Evolutionary conservation across 352 stramenopile species (phyloP), one percentile per base, ranked within the genome.

Genomic region (Phytophthora cactorum): DNA sequence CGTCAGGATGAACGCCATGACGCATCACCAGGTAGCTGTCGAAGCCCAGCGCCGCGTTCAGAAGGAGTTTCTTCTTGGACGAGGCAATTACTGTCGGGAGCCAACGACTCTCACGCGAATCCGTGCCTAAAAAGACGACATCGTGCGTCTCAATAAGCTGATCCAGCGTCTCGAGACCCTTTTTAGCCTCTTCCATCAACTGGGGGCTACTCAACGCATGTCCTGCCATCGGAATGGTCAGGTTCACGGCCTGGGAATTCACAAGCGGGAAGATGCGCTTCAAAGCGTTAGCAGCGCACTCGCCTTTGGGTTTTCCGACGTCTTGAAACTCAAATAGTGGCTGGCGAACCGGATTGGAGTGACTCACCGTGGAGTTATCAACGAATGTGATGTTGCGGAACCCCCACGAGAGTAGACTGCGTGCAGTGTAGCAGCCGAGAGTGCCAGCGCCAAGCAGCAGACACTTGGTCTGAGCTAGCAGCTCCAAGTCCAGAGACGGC

Each of bases 201-300:
- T 86, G 70, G 0, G 61, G 39, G 34, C 76, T 96, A 46, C 79
- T 93, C 3, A 96, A 61, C 8, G 84, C 75, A 72, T 99, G 98
- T 1, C 97, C 98, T 1, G 98, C 98, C 98, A 99, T 99, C 15
- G 98, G 98, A 71, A 99, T 99, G 9, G 88, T 97, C 36, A 99
- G 66, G n/a, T 96, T 68, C 31, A 98, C 80, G 1, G 91, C 95
- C 36, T 88, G 68, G 1, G 85, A 82, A 8, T 97, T 78, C 6
- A 99, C 90, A 32, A 98, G 86, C 6, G 97, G 96, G 43, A 95
- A 97, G 46, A 99, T 98, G 2, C 84, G 64, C 59, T 91, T 80
- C 28, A 99, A 77, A 3, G 96, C 87, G 10, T 92, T 90, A 1
- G 97, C 97, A 2, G 98, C 98, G 22, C 95, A 96, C 29, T 91